Percentiles rank a stretch among this genome's conserved stretches.
Conservation (phyloP, 768 basidiomycete genomes). For the button mushroom (Agaricus bisporus) region DNA sequence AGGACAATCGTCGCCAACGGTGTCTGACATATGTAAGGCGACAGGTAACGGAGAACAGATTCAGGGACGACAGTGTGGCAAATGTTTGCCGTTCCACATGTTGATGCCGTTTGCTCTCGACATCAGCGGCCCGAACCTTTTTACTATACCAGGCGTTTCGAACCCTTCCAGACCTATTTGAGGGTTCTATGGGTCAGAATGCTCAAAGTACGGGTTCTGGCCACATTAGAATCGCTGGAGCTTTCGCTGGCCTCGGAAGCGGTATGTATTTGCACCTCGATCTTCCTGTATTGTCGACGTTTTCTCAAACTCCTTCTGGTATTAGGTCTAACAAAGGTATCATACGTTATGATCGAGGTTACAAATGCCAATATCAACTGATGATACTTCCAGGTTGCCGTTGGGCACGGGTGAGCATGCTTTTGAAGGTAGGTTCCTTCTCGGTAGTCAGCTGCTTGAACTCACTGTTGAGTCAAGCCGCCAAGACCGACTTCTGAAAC, state of each 20-base stretch:
- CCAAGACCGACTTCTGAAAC: constrained; percentile 3
- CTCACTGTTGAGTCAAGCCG: neutral
- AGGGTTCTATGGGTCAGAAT: constrained; percentile 10
- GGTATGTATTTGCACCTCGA: constrained; percentile 29
- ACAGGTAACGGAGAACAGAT: neutral
- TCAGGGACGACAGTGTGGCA: neutral
- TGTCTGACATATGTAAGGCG: constrained; percentile 9
- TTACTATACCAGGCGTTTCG: neutral
- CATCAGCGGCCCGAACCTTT: neutral
- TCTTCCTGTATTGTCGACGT: neutral
- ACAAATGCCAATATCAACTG: neutral
- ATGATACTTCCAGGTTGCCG: constrained; percentile 43
- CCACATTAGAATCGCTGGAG: constrained; percentile 47
- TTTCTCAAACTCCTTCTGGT: neutral
- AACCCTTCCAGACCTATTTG: neutral
- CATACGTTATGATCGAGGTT: neutral
- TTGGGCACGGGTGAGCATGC: constrained; percentile 56
- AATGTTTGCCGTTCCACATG: constrained; percentile 9
- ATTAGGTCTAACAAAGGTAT: constrained; percentile 47
- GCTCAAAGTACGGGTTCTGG: constrained; percentile 15
- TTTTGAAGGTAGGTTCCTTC: constrained; percentile 7
- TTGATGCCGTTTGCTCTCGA: neutral
- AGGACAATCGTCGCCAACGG: constrained; percentile 5
- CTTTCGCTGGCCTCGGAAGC: constrained; percentile 54
- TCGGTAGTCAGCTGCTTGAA: neutral